Evolutionary conservation across 331 rosid species (phyloP).

Genomic region (Erythrophleum ivorense): DNA sequence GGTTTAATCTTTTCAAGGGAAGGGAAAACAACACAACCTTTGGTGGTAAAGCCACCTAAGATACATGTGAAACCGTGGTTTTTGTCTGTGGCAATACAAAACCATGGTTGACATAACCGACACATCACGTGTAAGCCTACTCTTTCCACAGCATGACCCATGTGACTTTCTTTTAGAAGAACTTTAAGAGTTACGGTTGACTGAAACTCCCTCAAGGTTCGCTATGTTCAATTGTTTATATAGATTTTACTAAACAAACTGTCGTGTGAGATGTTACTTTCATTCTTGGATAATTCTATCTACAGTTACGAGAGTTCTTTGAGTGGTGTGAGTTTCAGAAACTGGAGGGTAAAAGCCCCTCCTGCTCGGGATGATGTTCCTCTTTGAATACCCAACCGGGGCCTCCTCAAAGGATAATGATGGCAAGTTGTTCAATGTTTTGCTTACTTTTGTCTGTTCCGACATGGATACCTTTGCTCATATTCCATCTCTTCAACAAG

Average conservation of each 20-base stretch:
- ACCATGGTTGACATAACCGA: neutral
- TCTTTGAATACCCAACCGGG: neutral
- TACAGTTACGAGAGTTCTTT: neutral
- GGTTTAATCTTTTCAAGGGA: neutral
- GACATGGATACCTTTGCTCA: neutral
- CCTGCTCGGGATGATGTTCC: constrained; percentile 15
- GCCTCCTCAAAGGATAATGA: constrained; percentile 4
- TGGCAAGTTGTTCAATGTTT: neutral
- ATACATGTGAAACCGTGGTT: too few relatives aligned
- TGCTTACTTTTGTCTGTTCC: constrained; percentile 1
- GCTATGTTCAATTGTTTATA: too few relatives aligned
- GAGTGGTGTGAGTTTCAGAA: too few relatives aligned
- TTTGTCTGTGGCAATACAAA: neutral
- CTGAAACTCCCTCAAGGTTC: neutral
- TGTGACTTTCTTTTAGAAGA: neutral
- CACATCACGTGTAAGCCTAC: neutral
- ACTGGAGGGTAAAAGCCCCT: neutral
- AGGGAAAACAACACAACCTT: neutral
- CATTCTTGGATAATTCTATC: neutral
- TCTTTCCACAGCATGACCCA: neutral
- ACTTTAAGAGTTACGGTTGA: neutral
- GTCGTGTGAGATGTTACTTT: neutral
- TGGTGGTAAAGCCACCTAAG: constrained; percentile 1
- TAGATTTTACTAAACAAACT: too few relatives aligned
- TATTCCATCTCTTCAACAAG: neutral